phyloP scores from a whole-genome alignment of 2,329 filamentous ascomycete species.

The Xylaria sp. region DNA sequence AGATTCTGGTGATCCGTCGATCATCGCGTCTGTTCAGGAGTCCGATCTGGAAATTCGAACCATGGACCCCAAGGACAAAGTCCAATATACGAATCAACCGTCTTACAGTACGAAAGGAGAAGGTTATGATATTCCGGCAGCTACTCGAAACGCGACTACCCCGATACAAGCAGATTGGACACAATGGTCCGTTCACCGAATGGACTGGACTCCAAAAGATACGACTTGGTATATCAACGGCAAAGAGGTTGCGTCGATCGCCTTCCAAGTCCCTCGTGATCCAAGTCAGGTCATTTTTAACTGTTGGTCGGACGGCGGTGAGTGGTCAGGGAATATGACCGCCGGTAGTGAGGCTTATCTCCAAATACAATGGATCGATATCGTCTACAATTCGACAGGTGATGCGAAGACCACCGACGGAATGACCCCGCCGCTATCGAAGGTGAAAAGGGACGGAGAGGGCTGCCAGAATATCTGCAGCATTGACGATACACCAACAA shows the following conservation, averaged over 20 bases:
- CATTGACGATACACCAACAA: constrained; percentile 49
- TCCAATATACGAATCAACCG: constrained; percentile 71
- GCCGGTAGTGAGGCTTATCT: constrained; percentile 60
- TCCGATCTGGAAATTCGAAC: constrained; percentile 65
- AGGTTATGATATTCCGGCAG: constrained; percentile 56
- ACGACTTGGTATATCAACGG: constrained; percentile 68
- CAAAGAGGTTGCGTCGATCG: constrained; percentile 60
- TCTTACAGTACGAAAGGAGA: constrained; percentile 57
- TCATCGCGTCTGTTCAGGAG: constrained; percentile 57
- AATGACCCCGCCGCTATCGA: background rate
- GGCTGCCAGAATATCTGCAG: constrained; percentile 48
- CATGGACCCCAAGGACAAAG: constrained; percentile 53
- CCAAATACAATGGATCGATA: constrained; percentile 71
- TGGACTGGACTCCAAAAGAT: constrained; percentile 66
- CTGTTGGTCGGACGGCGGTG: constrained; percentile 69
- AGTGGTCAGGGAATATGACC: constrained; percentile 69
- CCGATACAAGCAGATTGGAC: constrained; percentile 59
- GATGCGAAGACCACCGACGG: constrained; percentile 27
- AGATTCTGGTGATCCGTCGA: constrained; percentile 48
- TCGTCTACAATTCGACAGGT: constrained; percentile 62
- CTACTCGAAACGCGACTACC: constrained; percentile 60
- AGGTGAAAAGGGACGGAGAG: constrained; percentile 36
- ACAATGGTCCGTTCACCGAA: constrained; percentile 67
- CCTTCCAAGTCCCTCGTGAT: constrained; percentile 65
- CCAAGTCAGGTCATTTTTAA: constrained; percentile 65